Conservation (phyloP, 441 rosid genomes). For the Omphalea diandra region DNA sequence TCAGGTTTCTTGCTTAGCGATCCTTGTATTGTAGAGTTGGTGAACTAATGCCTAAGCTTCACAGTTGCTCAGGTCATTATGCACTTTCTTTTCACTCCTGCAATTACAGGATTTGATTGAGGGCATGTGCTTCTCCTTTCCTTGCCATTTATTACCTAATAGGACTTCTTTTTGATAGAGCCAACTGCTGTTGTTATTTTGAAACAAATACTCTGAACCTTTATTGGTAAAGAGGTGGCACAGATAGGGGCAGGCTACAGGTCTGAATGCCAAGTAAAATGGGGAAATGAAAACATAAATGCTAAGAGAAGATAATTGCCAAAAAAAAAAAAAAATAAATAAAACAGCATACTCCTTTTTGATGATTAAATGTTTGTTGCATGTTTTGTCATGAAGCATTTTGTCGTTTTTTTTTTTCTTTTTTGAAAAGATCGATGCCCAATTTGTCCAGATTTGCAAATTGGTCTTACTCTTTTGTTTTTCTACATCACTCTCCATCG, state of each 20-base stretch:
- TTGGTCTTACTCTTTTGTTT: not conserved
- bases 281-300: not conserved
- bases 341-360: no score
- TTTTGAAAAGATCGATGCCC: not conserved
- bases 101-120: not conserved
- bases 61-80: not conserved
- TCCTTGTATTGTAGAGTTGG: not conserved
- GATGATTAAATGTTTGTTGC: not conserved
- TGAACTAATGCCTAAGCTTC: not conserved
- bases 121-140: constrained; percentile 1
- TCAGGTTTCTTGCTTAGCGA: not conserved
- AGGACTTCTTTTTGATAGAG: not conserved
- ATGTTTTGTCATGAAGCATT: not conserved
- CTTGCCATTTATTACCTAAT: not conserved
- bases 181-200: not conserved
- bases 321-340: not conserved
- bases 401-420: no score
- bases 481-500: not conserved
- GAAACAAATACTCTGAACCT: not conserved
- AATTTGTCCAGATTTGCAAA: not conserved
- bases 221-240: not conserved
- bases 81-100: not conserved
- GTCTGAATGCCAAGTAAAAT: not conserved
- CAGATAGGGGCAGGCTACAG: not conserved
- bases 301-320: not conserved